Conservation (phyloP, 2,329 filamentous ascomycete species). For the Tolypocladium pustulatum region DNA sequence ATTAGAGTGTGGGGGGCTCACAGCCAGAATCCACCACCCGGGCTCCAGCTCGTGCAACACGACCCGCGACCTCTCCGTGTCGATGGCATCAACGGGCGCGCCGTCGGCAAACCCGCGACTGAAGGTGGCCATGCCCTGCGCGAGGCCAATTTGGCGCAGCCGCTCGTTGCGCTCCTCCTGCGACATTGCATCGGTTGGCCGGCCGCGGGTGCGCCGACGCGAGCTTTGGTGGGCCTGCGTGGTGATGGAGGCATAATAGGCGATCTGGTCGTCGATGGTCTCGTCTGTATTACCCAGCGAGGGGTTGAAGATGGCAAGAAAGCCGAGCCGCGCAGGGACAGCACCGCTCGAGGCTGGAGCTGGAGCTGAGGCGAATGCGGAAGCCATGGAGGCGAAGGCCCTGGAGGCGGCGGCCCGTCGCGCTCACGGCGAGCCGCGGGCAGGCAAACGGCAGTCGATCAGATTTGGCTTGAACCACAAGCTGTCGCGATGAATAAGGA, state of each 20-base stretch:
- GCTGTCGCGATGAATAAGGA: neutral
- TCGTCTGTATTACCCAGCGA: slow-evolving; percentile 53
- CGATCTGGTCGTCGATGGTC: slow-evolving; percentile 67
- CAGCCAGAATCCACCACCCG: slow-evolving; percentile 92
- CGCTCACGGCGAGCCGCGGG: neutral
- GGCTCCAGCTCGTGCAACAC: slow-evolving; percentile 78
- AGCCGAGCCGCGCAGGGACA: slow-evolving; percentile 72
- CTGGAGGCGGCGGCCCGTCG: neutral
- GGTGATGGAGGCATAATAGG: slow-evolving; percentile 72
- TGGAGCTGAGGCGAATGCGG: neutral
- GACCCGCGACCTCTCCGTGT: slow-evolving; percentile 81
- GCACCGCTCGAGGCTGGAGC: slow-evolving; percentile 11
- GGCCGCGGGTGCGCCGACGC: slow-evolving; percentile 29
- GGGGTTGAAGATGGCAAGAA: slow-evolving; percentile 92
- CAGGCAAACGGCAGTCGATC: neutral
- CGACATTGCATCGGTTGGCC: slow-evolving; percentile 32
- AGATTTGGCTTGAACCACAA: neutral
- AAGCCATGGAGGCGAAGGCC: neutral
- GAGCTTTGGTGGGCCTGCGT: slow-evolving; percentile 28
- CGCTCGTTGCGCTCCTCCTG: slow-evolving; percentile 72
- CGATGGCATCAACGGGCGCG: slow-evolving; percentile 68
- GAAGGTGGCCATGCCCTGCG: slow-evolving; percentile 94
- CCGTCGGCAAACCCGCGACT: slow-evolving; percentile 77
- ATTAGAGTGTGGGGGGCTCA: slow-evolving; percentile 34
- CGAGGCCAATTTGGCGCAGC: slow-evolving; percentile 85